A percentile compares a stretch with the other conserved stretches of the same genome.
These are phyloP conservation scores for Eucalyptus camaldulensis DNA, from an alignment of 345 rosid genomes.

Conservation along the genomic window DNA sequence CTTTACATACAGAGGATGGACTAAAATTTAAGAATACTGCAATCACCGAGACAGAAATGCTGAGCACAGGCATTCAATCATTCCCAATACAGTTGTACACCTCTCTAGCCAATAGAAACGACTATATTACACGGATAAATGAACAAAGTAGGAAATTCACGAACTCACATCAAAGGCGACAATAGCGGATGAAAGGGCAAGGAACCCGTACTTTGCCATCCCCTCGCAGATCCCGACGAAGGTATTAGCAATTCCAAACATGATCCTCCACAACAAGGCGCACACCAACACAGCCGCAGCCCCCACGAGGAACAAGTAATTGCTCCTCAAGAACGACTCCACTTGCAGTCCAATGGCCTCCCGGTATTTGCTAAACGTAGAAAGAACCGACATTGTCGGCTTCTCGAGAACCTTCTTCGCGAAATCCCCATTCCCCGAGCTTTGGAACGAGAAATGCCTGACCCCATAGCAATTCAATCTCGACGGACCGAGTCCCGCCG, in stretches of 20 bases:
- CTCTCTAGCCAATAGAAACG: not conserved
- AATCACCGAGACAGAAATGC: not conserved
- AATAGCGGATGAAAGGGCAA: constrained; percentile 82
- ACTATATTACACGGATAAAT: not conserved
- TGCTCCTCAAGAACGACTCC: constrained; percentile 74
- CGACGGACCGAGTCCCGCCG: not conserved
- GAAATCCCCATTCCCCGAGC: constrained; percentile 16
- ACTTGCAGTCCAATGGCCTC: constrained; percentile 66
- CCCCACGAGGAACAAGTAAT: constrained; percentile 48
- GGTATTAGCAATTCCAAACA: constrained; percentile 82
- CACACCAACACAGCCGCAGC: constrained; percentile 56
- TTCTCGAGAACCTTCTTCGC: constrained; percentile 34
- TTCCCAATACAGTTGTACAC: not conserved
- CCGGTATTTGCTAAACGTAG: constrained; percentile 46
- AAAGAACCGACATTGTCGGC: constrained; percentile 32
- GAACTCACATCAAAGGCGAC: constrained; percentile 80
- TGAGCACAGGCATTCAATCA: not conserved
- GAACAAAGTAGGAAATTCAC: not conserved
- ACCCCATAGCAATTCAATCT: constrained; percentile 7
- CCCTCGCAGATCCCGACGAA: constrained; percentile 84
- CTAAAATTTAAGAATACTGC: not conserved
- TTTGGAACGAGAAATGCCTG: constrained; percentile 30
- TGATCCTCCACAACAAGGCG: constrained; percentile 72
- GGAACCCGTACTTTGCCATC: constrained; percentile 87
- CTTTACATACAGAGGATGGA: not conserved